Evolutionary conservation across 306 rosid species (phyloP).

Genomic region (Quercus mongolica): DNA sequence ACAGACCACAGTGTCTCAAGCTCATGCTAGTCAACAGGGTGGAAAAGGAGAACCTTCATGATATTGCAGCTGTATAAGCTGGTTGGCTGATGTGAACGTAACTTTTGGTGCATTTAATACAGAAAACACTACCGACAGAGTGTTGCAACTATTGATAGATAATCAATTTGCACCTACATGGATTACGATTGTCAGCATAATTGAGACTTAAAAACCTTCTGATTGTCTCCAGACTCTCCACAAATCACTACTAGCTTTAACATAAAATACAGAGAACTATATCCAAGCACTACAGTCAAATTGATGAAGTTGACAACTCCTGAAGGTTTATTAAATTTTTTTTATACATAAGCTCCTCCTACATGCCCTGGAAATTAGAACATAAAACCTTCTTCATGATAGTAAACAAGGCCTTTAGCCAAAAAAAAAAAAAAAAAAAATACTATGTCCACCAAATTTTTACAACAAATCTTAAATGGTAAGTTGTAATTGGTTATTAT

Average conservation of each 20-base stretch:
- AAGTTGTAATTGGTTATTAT: too few relatives aligned
- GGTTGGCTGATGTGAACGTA: background rate
- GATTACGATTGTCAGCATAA: background rate
- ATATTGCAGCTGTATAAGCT: background rate
- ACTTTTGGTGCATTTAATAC: background rate
- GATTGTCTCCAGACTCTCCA: background rate
- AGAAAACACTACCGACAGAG: background rate
- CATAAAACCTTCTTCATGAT: too few relatives aligned
- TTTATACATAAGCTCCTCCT: background rate
- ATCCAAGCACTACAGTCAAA: background rate
- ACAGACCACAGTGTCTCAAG: background rate
- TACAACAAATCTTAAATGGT: too few relatives aligned
- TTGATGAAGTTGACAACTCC: background rate
- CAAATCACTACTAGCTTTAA: background rate
- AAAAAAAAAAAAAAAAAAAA: too few relatives aligned
- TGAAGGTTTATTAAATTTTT: background rate
- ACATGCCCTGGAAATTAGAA: background rate
- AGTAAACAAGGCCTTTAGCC: too few relatives aligned
- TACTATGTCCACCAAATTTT: fast-evolving
- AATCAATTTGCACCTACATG: background rate
- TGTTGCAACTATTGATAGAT: background rate
- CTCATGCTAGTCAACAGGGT: background rate
- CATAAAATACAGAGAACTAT: background rate
- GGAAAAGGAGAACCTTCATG: background rate
- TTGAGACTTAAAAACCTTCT: background rate